Conservation (phyloP, 345 rosid genomes). For the Bruguiera gymnorhiza region DNA sequence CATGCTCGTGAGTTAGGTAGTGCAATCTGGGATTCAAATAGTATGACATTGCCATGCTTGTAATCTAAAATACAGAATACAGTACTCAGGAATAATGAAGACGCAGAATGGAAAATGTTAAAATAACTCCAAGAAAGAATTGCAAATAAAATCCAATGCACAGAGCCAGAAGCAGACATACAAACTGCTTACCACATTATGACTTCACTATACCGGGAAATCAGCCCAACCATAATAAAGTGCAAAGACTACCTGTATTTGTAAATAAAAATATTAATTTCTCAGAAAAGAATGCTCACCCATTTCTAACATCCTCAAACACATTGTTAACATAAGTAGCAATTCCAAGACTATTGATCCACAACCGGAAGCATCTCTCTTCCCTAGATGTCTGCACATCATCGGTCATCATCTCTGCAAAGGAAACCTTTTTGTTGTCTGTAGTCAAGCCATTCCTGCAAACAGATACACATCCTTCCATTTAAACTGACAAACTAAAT, state of each 20-base stretch:
- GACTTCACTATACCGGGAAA: too few relatives aligned
- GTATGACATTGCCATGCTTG: not conserved
- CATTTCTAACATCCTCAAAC: slow-evolving; percentile 87
- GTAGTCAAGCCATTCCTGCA: slow-evolving; percentile 82
- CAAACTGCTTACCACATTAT: too few relatives aligned
- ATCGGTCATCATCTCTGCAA: slow-evolving; percentile 90
- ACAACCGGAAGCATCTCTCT: slow-evolving; percentile 84
- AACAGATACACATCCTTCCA: slow-evolving; percentile 14
- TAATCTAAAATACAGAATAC: too few relatives aligned
- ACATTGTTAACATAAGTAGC: slow-evolving; percentile 72
- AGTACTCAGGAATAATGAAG: too few relatives aligned
- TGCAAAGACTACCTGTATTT: too few relatives aligned
- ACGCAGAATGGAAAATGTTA: too few relatives aligned
- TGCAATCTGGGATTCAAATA: not conserved
- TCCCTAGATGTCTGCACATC: slow-evolving; percentile 80
- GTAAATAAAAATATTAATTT: not conserved
- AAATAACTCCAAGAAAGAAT: too few relatives aligned
- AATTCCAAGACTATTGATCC: slow-evolving; percentile 93
- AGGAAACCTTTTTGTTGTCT: slow-evolving; percentile 63
- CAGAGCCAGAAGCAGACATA: too few relatives aligned
- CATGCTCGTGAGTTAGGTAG: slow-evolving; percentile 4
- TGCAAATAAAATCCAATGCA: too few relatives aligned
- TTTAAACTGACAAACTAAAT: slow-evolving; percentile 4
- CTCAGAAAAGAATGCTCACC: slow-evolving; percentile 43
- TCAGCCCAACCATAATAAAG: too few relatives aligned